Evolutionary conservation across 768 basidiomycete species (phyloP).

Genomic region (Trametopsis cervina): DNA sequence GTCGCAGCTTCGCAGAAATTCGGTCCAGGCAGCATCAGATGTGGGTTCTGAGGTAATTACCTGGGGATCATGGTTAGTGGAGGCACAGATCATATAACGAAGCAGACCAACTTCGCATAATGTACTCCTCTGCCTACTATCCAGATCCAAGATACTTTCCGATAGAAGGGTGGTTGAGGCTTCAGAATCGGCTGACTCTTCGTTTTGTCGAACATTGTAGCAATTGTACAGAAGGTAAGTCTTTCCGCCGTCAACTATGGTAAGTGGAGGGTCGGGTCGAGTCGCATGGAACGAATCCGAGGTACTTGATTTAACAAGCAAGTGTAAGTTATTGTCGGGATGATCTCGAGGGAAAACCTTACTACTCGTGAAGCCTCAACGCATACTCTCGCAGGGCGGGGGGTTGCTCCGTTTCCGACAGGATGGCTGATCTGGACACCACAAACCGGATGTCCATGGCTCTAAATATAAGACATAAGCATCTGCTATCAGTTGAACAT

Average conservation of each 20-base stretch:
- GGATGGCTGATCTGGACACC: slow-evolving; percentile 20
- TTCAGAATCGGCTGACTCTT: slow-evolving; percentile 18
- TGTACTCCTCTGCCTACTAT: slow-evolving; percentile 42
- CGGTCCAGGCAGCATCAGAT: slow-evolving; percentile 37
- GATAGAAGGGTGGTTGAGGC: slow-evolving; percentile 6
- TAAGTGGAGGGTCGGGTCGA: slow-evolving; percentile 44
- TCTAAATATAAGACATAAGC: slow-evolving; percentile 25
- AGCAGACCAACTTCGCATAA: slow-evolving; percentile 43
- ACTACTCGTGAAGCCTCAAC: slow-evolving; percentile 36
- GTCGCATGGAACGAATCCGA: slow-evolving; percentile 14
- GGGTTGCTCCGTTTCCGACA: slow-evolving; percentile 32
- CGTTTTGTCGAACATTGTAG: slow-evolving; percentile 41
- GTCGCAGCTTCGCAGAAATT: slow-evolving; percentile 38
- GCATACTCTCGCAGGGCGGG: slow-evolving; percentile 35
- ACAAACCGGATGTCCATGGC: slow-evolving; percentile 53
- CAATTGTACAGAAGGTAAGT: slow-evolving; percentile 42
- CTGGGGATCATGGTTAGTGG: slow-evolving; percentile 26
- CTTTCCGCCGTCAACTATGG: slow-evolving; percentile 28
- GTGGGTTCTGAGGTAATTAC: slow-evolving; percentile 33
- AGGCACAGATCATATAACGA: neutral
- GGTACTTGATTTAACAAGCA: slow-evolving; percentile 25
- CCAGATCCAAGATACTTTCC: slow-evolving; percentile 49
- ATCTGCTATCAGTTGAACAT: neutral
- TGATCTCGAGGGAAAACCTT: slow-evolving; percentile 15
- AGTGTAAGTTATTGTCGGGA: slow-evolving; percentile 1